Percentiles rank a stretch among this genome's conserved stretches.
These are phyloP conservation scores for Hygrocybe punicea DNA, from an alignment of 768 basidiomycete species.

Conservation along the genomic window DNA sequence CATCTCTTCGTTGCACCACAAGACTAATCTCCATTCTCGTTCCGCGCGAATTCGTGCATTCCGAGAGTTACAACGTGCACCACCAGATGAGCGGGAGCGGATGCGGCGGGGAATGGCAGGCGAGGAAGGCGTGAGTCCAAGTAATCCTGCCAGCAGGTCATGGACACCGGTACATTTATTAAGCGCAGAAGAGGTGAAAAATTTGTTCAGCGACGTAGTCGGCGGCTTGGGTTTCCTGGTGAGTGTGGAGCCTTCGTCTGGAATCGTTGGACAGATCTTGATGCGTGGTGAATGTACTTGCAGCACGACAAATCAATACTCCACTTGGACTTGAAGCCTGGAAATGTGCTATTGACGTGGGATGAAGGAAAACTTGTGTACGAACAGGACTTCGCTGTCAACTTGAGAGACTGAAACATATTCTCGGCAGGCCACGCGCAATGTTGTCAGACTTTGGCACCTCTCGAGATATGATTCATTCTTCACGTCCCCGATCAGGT, in stretches of 20 bases:
- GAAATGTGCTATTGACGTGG: slow-evolving; percentile 89
- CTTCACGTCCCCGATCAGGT: slow-evolving; percentile 69
- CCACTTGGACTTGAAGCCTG: slow-evolving; percentile 91
- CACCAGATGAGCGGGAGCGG: slow-evolving; percentile 60
- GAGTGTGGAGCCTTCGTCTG: slow-evolving; percentile 22
- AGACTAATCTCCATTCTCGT: slow-evolving; percentile 49
- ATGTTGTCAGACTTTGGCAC: slow-evolving; percentile 97
- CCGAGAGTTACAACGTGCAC: slow-evolving; percentile 61
- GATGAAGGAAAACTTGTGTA: slow-evolving; percentile 83
- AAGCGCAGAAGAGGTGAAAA: slow-evolving; percentile 78
- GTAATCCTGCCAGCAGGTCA: slow-evolving; percentile 20
- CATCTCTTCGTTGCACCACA: not conserved
- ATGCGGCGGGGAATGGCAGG: slow-evolving; percentile 52
- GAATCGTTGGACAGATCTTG: not conserved
- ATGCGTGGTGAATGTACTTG: slow-evolving; percentile 8
- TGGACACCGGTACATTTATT: slow-evolving; percentile 81
- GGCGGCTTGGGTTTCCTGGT: slow-evolving; percentile 88
- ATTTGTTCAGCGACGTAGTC: slow-evolving; percentile 79
- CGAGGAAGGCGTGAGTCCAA: slow-evolving; percentile 15
- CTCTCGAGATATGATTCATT: slow-evolving; percentile 82
- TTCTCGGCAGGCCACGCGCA: slow-evolving; percentile 68
- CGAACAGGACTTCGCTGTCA: slow-evolving; percentile 22
- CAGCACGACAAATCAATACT: slow-evolving; percentile 82
- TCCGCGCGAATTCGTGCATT: slow-evolving; percentile 76
- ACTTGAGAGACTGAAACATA: not conserved